Base-by-base conservation (phyloP, 2,329 filamentous ascomycete species). In the Monascus ruber region DNA sequence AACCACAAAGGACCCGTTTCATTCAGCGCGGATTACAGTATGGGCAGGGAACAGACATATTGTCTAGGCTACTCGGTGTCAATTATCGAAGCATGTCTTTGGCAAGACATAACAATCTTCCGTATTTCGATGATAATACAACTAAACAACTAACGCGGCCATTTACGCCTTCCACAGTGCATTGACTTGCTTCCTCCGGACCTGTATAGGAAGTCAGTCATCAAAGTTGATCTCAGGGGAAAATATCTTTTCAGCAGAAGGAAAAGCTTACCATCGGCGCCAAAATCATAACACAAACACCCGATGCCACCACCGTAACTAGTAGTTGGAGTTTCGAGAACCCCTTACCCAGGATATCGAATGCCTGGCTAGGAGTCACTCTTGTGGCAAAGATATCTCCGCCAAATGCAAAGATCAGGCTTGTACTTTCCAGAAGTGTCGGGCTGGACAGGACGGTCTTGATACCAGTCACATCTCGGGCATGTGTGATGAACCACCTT, bases 261-360 rank as follows among this genome's bases (percentile, higher is more conserved):
- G 31, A 41, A 8, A 32, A 38, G 47, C 83, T 70, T 72, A 94
- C 91, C 76, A 96, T 78, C 26, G 91, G 91, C 38, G 81, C 81
- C 54, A 96, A 69, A 40, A 85, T 75, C 47, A 80, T 61, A 10
- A 94, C 89, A 34, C 86, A 87, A 31, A 76, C 72, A 34, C 76
- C 76, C 49, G 96, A 70, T 11, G 85, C 89, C 32, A 83, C 70
- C 31, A 98, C 87, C 1, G 91, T 98, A 10, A 76, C 71, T 31
- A 95, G 62, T 55, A 98, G 76, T 50, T 87, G 83, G 40, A 87
- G 58, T 70, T 94, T 95, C 59, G 89, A 91, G 63, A 98, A 98
- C 2, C 85, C 85, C 64, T 87, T 91, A 45, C 87, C 91, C 10
- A 98, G 68, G 33, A 96, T 78, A 65, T 98, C 91, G 61, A 98